Evolutionary conservation across 129 eudicot genomes (phyloP).

Genomic region (Scalesia atractyloides): DNA sequence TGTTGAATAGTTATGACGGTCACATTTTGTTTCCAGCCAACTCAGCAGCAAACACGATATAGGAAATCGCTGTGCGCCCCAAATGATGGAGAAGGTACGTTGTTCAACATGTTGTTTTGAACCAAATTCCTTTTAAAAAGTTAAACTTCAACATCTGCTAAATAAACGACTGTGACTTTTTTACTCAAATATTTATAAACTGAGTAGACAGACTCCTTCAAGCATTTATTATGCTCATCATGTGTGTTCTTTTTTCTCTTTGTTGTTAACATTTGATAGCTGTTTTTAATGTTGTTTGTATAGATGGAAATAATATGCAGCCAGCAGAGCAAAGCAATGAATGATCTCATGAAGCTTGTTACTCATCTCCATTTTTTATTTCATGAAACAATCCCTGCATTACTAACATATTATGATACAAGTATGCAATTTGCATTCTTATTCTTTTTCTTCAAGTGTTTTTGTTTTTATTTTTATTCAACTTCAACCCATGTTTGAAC

Average conservation of each 20-base stretch:
- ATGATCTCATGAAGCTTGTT: conserved; percentile 29
- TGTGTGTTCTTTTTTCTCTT: background rate
- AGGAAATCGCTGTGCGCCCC: conserved; percentile 95
- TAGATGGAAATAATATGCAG: conserved; percentile 30
- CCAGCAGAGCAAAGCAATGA: conserved; percentile 30
- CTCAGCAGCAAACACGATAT: conserved; percentile 94
- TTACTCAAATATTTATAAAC: background rate
- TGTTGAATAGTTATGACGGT: background rate
- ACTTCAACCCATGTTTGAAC: conserved; percentile 16
- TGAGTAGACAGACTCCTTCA: too few species aligned
- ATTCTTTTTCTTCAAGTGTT: conserved; percentile 1
- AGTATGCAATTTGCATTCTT: conserved; percentile 32
- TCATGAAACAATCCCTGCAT: conserved; percentile 24
- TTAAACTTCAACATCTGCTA: background rate
- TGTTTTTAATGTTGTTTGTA: conserved; percentile 2
- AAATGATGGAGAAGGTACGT: conserved; percentile 79
- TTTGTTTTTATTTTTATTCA: conserved; percentile 10
- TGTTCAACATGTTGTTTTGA: background rate
- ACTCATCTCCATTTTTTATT: background rate
- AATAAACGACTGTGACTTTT: background rate
- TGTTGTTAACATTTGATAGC: background rate
- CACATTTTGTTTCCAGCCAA: conserved; percentile 58
- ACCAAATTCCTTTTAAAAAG: background rate
- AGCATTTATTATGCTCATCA: background rate
- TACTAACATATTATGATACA: conserved; percentile 32